Conservation (phyloP, 768 basidiomycete genomes). For the Jaapia argillacea region DNA sequence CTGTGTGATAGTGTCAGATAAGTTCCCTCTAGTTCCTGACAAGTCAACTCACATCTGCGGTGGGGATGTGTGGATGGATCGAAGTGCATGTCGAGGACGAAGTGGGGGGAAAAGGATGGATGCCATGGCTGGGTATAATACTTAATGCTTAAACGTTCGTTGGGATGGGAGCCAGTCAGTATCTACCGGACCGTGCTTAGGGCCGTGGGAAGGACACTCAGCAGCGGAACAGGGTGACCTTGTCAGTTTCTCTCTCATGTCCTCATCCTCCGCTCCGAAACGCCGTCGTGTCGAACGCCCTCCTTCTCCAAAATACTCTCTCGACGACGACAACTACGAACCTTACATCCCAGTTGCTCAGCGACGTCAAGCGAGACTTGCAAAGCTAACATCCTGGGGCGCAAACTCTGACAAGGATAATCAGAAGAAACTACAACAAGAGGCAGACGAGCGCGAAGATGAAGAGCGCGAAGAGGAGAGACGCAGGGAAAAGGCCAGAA, state of each 20-base stretch:
- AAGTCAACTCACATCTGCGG: constrained; percentile 45
- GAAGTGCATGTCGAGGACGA: constrained; percentile 30
- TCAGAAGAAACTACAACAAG: constrained; percentile 40
- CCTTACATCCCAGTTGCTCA: constrained; percentile 86
- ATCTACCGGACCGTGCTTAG: no score
- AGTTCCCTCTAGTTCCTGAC: neutral
- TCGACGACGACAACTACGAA: constrained; percentile 63
- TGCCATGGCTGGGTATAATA: neutral
- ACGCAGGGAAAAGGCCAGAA: constrained; percentile 62
- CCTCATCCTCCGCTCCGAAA: constrained; percentile 30
- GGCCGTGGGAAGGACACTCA: no score
- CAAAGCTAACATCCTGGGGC: constrained; percentile 58
- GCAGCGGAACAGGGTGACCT: no score
- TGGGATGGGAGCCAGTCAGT: no score
- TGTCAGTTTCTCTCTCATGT: no score
- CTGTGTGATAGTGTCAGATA: neutral
- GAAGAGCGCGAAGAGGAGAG: constrained; percentile 73
- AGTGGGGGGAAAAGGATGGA: constrained; percentile 3
- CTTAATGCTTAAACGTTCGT: no score
- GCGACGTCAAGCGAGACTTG: constrained; percentile 71
- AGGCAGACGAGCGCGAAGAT: constrained; percentile 53
- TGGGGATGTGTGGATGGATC: constrained; percentile 59
- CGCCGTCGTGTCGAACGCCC: constrained; percentile 45
- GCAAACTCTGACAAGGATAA: constrained; percentile 42
- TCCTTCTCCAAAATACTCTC: constrained; percentile 48